Evolutionary conservation across 2,329 filamentous ascomycete genomes (phyloP).

Genomic region (Aspergillus ochraceus): DNA sequence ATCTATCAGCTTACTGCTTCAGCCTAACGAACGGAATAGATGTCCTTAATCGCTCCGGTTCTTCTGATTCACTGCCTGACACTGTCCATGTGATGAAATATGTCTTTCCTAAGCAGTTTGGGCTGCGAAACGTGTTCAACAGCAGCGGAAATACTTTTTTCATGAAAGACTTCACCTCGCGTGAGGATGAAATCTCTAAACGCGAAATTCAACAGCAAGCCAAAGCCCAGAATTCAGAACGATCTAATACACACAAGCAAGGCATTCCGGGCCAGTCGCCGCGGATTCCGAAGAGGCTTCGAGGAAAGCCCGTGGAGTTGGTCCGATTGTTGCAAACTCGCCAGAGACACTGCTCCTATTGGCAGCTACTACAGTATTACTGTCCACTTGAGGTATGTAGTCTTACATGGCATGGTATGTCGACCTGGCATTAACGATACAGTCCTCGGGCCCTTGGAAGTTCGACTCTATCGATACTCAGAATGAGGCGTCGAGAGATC

Average conservation of each 20-base stretch:
- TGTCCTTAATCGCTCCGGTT: conserved; percentile 70
- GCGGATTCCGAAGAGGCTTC: conserved; percentile 53
- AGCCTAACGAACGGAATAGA: conserved; percentile 52
- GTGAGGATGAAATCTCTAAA: conserved; percentile 74
- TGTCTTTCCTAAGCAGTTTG: conserved; percentile 89
- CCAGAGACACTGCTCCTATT: conserved; percentile 76
- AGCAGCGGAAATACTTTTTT: conserved; percentile 65
- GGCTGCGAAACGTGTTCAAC: conserved; percentile 89
- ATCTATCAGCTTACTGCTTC: neutral
- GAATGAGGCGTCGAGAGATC: neutral
- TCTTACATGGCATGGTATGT: conserved; percentile 1
- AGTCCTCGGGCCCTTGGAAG: conserved; percentile 26
- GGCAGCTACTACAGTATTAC: conserved; percentile 75
- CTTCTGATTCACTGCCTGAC: conserved; percentile 46
- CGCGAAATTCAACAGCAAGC: conserved; percentile 16
- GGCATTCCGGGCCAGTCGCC: neutral
- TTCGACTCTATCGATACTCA: conserved; percentile 16
- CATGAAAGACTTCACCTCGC: conserved; percentile 80
- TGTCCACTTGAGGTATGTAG: conserved; percentile 61
- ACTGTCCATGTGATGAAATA: conserved; percentile 81
- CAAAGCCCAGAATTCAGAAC: neutral
- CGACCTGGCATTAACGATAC: conserved; percentile 13
- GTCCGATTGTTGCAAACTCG: conserved; percentile 67
- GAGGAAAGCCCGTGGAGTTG: conserved; percentile 61
- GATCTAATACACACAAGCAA: conserved; percentile 1